These are phyloP conservation scores for Cudoniella acicularis DNA, from an alignment of 495 filamentous ascomycete genomes.

Conservation along the genomic window DNA sequence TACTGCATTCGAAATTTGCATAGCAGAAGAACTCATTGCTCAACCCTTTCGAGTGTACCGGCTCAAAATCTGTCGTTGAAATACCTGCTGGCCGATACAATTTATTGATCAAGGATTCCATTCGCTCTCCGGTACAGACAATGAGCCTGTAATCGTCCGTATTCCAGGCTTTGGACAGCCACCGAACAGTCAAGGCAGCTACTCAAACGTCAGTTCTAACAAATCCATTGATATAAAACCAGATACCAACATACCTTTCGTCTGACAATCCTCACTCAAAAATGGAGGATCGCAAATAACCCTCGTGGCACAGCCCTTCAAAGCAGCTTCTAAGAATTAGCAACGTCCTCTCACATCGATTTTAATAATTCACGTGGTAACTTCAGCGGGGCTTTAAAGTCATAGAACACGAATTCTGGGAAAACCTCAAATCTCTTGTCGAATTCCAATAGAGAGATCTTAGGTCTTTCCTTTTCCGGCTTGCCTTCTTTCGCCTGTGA, in stretches of 20 bases:
- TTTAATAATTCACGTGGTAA: constrained; percentile 45
- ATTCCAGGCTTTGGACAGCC: constrained; percentile 50
- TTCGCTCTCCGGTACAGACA: constrained; percentile 69
- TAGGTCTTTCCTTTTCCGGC: constrained; percentile 39
- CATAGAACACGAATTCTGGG: constrained; percentile 66
- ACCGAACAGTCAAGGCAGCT: constrained; percentile 71
- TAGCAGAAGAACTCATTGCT: constrained; percentile 80
- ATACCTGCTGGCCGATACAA: constrained; percentile 48
- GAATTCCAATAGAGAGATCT: constrained; percentile 62
- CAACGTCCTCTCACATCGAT: background rate
- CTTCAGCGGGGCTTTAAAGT: constrained; percentile 62
- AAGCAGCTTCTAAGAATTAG: constrained; percentile 29
- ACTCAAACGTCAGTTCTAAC: background rate
- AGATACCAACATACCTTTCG: constrained; percentile 51
- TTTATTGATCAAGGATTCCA: constrained; percentile 50
- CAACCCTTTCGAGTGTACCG: constrained; percentile 60
- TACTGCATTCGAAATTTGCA: constrained; percentile 62
- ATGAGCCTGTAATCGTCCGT: constrained; percentile 37
- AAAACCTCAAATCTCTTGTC: constrained; percentile 70
- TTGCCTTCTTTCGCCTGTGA: constrained; percentile 23
- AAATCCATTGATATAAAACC: constrained; percentile 1
- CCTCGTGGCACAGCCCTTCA: constrained; percentile 62
- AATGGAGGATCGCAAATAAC: constrained; percentile 78
- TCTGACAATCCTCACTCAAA: constrained; percentile 74
- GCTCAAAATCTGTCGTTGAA: constrained; percentile 56